Percentiles rank a stretch among this genome's conserved stretches.
These are phyloP conservation scores for Suhomyces yuchorum DNA, from an alignment of 1,139 yeast genomes.

Conservation along the genomic window DNA sequence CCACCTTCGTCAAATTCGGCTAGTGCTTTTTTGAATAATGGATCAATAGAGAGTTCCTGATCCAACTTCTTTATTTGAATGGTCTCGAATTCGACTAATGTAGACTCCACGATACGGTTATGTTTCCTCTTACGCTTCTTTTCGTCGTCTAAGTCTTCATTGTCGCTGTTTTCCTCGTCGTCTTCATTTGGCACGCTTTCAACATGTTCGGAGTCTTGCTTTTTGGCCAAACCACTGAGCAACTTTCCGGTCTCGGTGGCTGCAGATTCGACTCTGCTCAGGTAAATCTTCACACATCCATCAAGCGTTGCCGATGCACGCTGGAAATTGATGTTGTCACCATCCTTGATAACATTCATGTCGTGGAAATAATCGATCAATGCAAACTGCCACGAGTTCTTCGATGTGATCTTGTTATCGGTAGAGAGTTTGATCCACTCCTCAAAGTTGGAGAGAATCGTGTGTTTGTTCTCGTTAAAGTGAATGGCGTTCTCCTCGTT, in stretches of 20 bases:
- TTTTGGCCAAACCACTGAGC: slow-evolving; percentile 63
- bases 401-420: slow-evolving; percentile 72
- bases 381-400: slow-evolving; percentile 81
- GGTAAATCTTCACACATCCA: slow-evolving; percentile 83
- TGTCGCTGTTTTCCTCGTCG: slow-evolving; percentile 22
- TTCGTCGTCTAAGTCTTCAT: slow-evolving; percentile 24
- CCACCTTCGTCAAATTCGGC: slow-evolving; percentile 97
- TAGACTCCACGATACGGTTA: slow-evolving; percentile 46
- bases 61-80: slow-evolving; percentile 72
- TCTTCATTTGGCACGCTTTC: slow-evolving; percentile 27
- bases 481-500: slow-evolving; percentile 46
- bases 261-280: slow-evolving; percentile 87
- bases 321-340: slow-evolving; percentile 70
- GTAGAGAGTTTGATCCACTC: slow-evolving; percentile 92
- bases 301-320: slow-evolving; percentile 79
- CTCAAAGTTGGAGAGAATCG: slow-evolving; percentile 67
- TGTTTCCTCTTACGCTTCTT: slow-evolving; percentile 37
- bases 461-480: slow-evolving; percentile 48
- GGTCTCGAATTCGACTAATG: slow-evolving; percentile 56
- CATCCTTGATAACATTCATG: slow-evolving; percentile 58
- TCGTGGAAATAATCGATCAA: slow-evolving; percentile 86
- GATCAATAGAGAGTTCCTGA: slow-evolving; percentile 80
- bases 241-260: slow-evolving; percentile 88
- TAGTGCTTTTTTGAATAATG: slow-evolving; percentile 82
- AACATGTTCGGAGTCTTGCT: slow-evolving; percentile 27